Conservation (phyloP, 345 rosid species). For the Syzygium aromaticum region DNA sequence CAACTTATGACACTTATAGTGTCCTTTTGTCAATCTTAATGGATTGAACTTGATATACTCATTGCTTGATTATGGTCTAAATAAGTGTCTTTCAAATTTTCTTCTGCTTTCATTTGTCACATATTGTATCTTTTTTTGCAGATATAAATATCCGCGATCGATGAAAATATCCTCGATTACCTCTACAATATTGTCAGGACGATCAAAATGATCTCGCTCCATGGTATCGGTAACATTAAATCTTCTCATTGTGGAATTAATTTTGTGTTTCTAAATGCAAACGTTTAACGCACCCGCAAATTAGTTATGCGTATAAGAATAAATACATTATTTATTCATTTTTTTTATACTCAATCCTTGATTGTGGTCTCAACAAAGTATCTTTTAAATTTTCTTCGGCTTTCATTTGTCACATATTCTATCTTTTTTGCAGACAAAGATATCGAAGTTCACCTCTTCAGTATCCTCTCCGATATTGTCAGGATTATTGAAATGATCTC, state of each 20-base stretch:
- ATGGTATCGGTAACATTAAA: no score
- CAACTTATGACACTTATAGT: no score
- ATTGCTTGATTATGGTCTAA: neutral
- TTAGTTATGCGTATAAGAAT: neutral
- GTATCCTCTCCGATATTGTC: no score
- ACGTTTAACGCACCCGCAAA: neutral
- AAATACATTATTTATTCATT: neutral
- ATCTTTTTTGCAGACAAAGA: no score
- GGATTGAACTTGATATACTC: neutral
- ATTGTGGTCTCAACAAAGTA: neutral
- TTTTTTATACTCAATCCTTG: neutral
- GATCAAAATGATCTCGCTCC: accelerated
- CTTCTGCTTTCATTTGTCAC: neutral
- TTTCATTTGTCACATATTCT: neutral
- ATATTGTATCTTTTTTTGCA: no score
- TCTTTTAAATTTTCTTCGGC: neutral
- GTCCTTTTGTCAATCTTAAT: no score
- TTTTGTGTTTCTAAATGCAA: neutral
- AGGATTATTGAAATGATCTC: no score
- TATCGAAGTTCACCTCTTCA: no score
- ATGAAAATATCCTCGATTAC: no score
- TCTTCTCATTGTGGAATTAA: neutral
- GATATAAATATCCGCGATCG: no score
- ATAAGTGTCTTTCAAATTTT: neutral
- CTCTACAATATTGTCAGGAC: accelerated